Percentiles rank a stretch among this genome's conserved stretches.
These are phyloP conservation scores for Cercospora sesami DNA, from an alignment of 2,329 filamentous ascomycete genomes.

Conservation along the genomic window DNA sequence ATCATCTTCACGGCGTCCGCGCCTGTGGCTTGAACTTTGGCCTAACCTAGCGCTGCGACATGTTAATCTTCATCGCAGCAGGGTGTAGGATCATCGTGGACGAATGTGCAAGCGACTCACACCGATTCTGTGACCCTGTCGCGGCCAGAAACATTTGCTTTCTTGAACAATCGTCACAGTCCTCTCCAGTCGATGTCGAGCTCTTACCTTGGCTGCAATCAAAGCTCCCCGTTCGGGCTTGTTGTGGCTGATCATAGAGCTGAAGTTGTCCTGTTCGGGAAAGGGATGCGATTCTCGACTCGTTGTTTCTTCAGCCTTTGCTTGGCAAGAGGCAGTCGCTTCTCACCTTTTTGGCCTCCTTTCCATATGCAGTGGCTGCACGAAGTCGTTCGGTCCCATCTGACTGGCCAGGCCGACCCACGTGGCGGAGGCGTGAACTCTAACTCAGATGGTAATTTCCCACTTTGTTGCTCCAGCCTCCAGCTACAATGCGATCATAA, in stretches of 20 bases:
- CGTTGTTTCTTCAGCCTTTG: neutral
- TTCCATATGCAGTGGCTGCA: neutral
- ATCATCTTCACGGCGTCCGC: neutral
- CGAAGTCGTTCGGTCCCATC: neutral
- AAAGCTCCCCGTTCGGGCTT: neutral
- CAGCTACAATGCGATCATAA: neutral
- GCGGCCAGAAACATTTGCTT: neutral
- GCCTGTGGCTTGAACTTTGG: neutral
- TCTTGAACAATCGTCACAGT: neutral
- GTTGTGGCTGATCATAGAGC: neutral
- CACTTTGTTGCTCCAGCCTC: neutral
- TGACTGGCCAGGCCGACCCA: neutral
- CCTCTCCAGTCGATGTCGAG: neutral
- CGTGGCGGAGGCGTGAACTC: neutral
- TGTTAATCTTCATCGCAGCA: neutral
- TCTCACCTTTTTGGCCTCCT: neutral
- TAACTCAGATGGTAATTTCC: neutral
- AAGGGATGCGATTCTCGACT: neutral
- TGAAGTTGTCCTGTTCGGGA: neutral
- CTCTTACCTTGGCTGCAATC: neutral
- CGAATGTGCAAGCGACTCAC: neutral
- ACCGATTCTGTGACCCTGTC: neutral
- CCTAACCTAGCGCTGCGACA: neutral
- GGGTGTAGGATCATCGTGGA: neutral
- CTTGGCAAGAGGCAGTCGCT: neutral